Base-by-base conservation (phyloP, 176 grass and related monocot species). In the Lolium perenne region DNA sequence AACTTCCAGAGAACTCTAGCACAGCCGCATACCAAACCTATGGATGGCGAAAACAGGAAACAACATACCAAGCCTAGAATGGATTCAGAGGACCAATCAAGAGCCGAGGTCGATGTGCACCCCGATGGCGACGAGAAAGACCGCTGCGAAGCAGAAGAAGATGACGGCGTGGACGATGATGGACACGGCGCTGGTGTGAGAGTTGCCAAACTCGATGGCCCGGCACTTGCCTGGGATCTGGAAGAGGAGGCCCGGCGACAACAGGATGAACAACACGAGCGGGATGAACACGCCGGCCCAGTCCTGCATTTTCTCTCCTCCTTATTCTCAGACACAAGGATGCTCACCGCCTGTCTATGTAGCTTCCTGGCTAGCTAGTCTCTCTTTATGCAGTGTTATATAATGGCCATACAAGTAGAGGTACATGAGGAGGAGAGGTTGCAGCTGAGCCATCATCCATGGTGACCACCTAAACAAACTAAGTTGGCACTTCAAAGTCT, bases 271-370 rank as follows among this genome's bases (percentile, higher is more conserved):
- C 8, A 94, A 82, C 51, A 89, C 83, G 5, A 91, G 18, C 7
- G 89, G 14, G 65, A 94, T 71, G 79, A 94, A 83, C 78, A 94
- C 92, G 6, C 89, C 89, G 18, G 71, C 92, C 92, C 89, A 91
- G 87, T 91, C 89, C 3, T 90, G 83, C 84, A 94, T 94, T 38
- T 79, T 74, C 61, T 29, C 4, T n/a, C 15, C 38, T 41, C 3
- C 51, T 67, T 46, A 2, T 21, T 29, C 10, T 14, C 47, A 76
- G 5, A 20, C 29, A 29, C 7, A 35, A 23, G 20, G 55, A 14
- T 53, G 53, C 53, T 55, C 53, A 55, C 53, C 18, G 16, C 16
- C 4, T 18, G 16, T 56, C 53, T 17, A 56, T 56, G 18, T 56
- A 56, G 53, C 53, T 56, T 18, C 16, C 53, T 56, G 51, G 77